Conservation (phyloP, 2,329 filamentous ascomycete species). For the Fusarium xyrophilum region DNA sequence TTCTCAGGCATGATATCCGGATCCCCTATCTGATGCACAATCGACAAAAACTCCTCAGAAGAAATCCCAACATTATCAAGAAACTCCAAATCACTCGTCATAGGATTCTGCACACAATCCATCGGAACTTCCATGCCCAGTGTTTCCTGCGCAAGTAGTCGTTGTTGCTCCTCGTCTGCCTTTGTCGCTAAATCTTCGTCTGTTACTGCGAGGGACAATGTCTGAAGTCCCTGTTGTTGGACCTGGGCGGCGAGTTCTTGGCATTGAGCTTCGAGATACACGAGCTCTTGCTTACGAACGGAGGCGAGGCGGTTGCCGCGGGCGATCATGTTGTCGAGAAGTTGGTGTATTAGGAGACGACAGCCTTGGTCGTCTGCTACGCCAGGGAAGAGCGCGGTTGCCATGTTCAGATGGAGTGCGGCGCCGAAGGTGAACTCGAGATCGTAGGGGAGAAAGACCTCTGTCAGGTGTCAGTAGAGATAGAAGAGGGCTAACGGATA, state of each 20-base stretch:
- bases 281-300: constrained; percentile 45
- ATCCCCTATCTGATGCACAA: constrained; percentile 48
- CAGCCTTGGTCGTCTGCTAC: constrained; percentile 38
- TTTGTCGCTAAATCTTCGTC: constrained; percentile 18
- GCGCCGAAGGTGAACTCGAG: constrained; percentile 49
- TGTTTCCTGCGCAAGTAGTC: not conserved
- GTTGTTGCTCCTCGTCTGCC: not conserved
- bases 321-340: constrained; percentile 46
- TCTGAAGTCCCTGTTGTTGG: constrained; percentile 40
- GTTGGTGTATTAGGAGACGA: constrained; percentile 35
- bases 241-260: constrained; percentile 38
- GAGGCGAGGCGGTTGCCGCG: constrained; percentile 46
- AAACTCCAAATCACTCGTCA: constrained; percentile 42
- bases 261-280: constrained; percentile 41
- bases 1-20: constrained; percentile 32
- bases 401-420: constrained; percentile 48
- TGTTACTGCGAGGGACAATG: constrained; percentile 26
- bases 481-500: rapidly evolving
- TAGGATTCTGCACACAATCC: constrained; percentile 8
- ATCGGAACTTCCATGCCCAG: not conserved
- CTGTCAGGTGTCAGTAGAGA: constrained; percentile 24
- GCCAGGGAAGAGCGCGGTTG: constrained; percentile 46
- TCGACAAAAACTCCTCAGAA: constrained; percentile 48
- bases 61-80: constrained; percentile 50
- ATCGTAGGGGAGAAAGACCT: constrained; percentile 49